Conservation (phyloP, 2,329 filamentous ascomycete species). For the Thielaviopsis populi region DNA sequence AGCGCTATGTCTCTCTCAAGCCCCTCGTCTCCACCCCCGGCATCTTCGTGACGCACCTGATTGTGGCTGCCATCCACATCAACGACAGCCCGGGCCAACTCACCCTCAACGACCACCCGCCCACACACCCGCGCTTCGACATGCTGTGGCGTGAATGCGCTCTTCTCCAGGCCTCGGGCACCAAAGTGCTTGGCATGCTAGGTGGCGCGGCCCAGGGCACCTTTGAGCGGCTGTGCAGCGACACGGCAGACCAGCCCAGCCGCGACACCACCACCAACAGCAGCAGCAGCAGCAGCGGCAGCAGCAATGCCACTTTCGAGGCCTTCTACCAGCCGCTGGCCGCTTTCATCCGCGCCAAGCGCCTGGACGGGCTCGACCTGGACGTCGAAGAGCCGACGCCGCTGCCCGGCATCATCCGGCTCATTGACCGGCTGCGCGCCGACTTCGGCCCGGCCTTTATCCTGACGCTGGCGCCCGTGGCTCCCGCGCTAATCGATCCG, state of each 20-base stretch:
- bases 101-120: constrained; percentile 67
- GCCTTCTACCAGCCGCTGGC: constrained; percentile 55
- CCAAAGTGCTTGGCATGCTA: constrained; percentile 75
- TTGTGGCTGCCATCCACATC: constrained; percentile 74
- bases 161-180: constrained; percentile 53
- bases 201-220: constrained; percentile 71
- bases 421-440: constrained; percentile 50
- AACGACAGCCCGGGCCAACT: constrained; percentile 51
- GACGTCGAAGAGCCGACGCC: constrained; percentile 69
- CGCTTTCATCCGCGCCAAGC: constrained; percentile 44
- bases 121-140: constrained; percentile 49
- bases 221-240: constrained; percentile 41
- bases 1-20: constrained; percentile 35
- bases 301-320: constrained; percentile 40
- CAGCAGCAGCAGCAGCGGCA: not conserved
- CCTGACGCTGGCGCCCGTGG: constrained; percentile 70
- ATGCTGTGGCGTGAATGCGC: constrained; percentile 67
- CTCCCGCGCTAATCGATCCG: constrained; percentile 47
- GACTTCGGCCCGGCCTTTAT: constrained; percentile 60
- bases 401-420: constrained; percentile 46
- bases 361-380: constrained; percentile 57
- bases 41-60: constrained; percentile 55
- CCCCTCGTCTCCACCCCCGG: constrained; percentile 33
- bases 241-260: too few species aligned
- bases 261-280: too few species aligned